Percentiles rank a stretch among this genome's conserved stretches.
Conservation (phyloP, 345 rosid species). For the Triadica sebifera region DNA sequence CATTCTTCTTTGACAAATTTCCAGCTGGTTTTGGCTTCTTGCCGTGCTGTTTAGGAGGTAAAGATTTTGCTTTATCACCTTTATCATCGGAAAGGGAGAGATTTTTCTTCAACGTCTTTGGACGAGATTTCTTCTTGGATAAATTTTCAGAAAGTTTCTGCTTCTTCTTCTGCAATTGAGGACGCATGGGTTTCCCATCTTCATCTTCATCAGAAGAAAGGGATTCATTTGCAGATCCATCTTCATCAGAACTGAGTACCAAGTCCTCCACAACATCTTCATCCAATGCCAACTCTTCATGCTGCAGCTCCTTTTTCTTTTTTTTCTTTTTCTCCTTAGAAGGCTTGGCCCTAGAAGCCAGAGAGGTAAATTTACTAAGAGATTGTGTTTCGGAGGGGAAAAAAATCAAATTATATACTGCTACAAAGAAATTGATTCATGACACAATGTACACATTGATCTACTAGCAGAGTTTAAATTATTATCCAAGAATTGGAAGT, state of each 20-base stretch:
- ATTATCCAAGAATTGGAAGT: neutral
- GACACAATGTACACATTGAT: neutral
- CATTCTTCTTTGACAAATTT: constrained; percentile 10
- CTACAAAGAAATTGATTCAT: neutral
- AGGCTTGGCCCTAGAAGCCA: constrained; percentile 42
- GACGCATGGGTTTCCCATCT: constrained; percentile 13
- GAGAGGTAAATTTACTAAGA: neutral
- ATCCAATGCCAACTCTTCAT: constrained; percentile 42
- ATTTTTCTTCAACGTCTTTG: constrained; percentile 30
- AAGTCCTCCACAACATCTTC: constrained; percentile 90
- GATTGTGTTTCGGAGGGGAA: neutral
- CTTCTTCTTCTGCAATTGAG: constrained; percentile 25
- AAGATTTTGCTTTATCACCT: constrained; percentile 6
- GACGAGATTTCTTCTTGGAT: constrained; percentile 21
- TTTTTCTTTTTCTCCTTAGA: constrained; percentile 48
- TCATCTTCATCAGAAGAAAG: constrained; percentile 32
- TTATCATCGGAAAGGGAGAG: neutral
- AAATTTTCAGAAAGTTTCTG: constrained; percentile 19
- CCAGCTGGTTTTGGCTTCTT: constrained; percentile 8
- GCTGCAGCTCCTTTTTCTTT: constrained; percentile 30
- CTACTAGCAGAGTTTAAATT: neutral
- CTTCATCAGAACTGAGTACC: constrained; percentile 86
- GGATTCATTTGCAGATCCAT: constrained; percentile 37
- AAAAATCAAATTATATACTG: neutral
- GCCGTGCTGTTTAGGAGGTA: neutral